Base-by-base conservation (phyloP, 371 early-diverging fungal species). In the Mortierella sp. region DNA sequence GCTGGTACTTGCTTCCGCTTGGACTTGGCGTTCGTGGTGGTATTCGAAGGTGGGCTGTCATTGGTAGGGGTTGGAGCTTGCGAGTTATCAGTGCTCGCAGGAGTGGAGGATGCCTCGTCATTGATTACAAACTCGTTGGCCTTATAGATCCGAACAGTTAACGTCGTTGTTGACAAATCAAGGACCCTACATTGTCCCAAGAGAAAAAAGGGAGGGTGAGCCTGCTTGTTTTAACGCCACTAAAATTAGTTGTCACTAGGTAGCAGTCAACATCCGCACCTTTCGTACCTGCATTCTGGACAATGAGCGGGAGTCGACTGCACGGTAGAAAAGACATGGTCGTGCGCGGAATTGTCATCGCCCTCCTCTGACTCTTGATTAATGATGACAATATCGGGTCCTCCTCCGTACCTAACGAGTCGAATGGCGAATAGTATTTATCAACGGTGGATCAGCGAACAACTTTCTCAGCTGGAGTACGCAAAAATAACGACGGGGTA, bases 341-440 rank as follows among this genome's bases (percentile, higher is more conserved):
- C 4, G 11, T 48, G 8, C 0, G 48, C 43, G 18, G 14, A 24
- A 29, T 21, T 16, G 18, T 21, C 27, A 16, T 79, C 74, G 8
- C 46, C 27, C 10, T 76, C 27, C 21, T 38, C 58, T 1, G 16
- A n/a, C 16, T 77, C 75, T 41, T 44, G 74, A 46, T 35, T 51
- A 21, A 38, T 68, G 27, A 83, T 35, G 10, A 71, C 38, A 32
- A 86, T 55, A 1, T 51, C 75, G 2, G 87, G 83, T 4, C 80
- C 87, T 4, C 83, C 83, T 7, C 60, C 78, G 55, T 84, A 84
- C 24, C 84, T 84, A 63, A 2, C n/a, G 0, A 6, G 49, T 58
- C 7, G 54, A 35, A 14, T 24, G 46, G 8, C 35, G 21, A 27
- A 35, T 32, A 58, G 24, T 48, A 54, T n/a, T 44, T 18, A 35